Conservation (phyloP, 768 basidiomycete genomes). For the Collybia sordida region DNA sequence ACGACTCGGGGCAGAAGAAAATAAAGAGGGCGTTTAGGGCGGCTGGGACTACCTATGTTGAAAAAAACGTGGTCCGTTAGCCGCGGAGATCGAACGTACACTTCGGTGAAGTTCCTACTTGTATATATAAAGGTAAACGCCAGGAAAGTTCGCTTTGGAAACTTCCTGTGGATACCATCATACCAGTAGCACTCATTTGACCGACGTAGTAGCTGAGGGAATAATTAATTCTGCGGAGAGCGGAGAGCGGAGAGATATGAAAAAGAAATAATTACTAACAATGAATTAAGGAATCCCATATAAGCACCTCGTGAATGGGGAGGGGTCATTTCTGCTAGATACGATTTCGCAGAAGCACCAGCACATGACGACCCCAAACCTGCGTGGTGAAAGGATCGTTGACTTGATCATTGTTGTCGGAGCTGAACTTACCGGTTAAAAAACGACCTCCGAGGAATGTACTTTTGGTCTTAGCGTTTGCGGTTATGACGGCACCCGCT, state of each 20-base stretch:
- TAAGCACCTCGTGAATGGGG: conserved; percentile 48
- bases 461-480: conserved; percentile 41
- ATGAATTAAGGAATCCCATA: conserved; percentile 52
- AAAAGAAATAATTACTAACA: conserved; percentile 32
- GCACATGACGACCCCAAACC: conserved; percentile 44
- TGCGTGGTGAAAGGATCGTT: conserved; percentile 7
- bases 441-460: conserved; percentile 50
- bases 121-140: conserved; percentile 51
- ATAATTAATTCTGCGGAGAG: not conserved
- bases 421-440: conserved; percentile 39
- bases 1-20: conserved; percentile 53
- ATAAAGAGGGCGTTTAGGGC: conserved; percentile 46
- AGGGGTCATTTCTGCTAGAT: conserved; percentile 49
- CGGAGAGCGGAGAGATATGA: not conserved
- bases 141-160: conserved; percentile 42
- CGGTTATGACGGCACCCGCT: conserved; percentile 47
- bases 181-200: conserved; percentile 53
- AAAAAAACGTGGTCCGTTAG: not conserved
- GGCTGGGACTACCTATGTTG: conserved; percentile 39
- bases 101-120: conserved; percentile 26
- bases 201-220: conserved; percentile 46
- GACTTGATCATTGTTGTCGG: not conserved
- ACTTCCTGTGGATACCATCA: conserved; percentile 52
- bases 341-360: conserved; percentile 49
- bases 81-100: no score